phyloP scores from a whole-genome alignment of 2,329 filamentous ascomycete genomes.

The Fusarium napiforme region DNA sequence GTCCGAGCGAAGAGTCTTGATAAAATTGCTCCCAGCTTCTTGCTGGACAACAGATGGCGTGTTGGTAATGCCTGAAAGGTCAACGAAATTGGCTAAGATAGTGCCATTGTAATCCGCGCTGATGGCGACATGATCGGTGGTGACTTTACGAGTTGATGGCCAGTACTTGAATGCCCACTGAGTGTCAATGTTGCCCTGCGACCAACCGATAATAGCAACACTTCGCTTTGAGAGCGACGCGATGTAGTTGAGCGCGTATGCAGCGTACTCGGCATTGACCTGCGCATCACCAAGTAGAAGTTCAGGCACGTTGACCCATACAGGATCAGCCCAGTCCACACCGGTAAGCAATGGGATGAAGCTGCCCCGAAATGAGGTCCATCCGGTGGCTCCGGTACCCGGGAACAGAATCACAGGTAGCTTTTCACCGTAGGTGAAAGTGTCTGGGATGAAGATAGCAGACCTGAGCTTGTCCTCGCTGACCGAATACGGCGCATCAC shows the following conservation, averaged over 20 bases:
- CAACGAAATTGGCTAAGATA: neutral
- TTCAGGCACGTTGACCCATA: slow-evolving; percentile 1
- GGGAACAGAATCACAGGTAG: slow-evolving; percentile 7
- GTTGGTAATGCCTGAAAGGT: neutral
- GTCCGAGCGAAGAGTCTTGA: neutral
- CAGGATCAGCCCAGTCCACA: slow-evolving; percentile 12
- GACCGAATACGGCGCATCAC: neutral
- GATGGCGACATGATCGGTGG: slow-evolving; percentile 6
- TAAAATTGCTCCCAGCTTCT: slow-evolving; percentile 5
- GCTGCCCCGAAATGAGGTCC: neutral
- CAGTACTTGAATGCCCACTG: slow-evolving; percentile 27
- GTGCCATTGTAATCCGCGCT: slow-evolving; percentile 19
- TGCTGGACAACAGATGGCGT: slow-evolving; percentile 6
- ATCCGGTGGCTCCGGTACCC: slow-evolving; percentile 5
- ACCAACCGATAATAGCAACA: neutral
- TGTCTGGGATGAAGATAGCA: slow-evolving; percentile 1
- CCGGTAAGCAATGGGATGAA: slow-evolving; percentile 8
- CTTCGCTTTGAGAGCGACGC: neutral
- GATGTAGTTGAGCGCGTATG: slow-evolving; percentile 11
- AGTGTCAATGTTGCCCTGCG: slow-evolving; percentile 6
- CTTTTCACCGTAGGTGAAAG: slow-evolving; percentile 2
- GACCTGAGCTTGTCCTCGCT: slow-evolving; percentile 1
- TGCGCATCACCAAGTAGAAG: neutral
- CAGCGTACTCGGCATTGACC: slow-evolving; percentile 9
- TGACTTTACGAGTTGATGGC: slow-evolving; percentile 5